phyloP scores from a whole-genome alignment of 305 asterid species.

The Nicotiana rustica region DNA sequence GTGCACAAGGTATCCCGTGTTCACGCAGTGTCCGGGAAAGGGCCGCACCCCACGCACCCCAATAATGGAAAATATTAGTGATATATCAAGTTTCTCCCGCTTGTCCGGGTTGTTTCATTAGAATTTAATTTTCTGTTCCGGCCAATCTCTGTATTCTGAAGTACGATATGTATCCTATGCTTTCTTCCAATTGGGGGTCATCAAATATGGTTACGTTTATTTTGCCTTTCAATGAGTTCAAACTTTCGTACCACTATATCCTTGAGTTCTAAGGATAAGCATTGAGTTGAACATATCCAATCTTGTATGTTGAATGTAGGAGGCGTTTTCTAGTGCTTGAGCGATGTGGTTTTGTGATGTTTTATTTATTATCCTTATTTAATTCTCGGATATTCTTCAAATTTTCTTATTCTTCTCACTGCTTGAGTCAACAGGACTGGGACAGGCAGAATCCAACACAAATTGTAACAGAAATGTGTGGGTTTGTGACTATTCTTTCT shows the following conservation, averaged over 20 bases:
- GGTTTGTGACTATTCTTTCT: constrained; percentile 90
- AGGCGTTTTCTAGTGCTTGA: constrained; percentile 17
- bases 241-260: too few relatives aligned
- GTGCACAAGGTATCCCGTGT: too few relatives aligned
- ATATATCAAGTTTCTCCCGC: background rate
- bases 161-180: background rate
- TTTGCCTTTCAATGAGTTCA: too few relatives aligned
- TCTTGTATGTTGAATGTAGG: background rate
- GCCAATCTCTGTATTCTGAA: background rate
- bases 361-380: background rate
- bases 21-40: too few relatives aligned
- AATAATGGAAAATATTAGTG: background rate
- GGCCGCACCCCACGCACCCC: too few relatives aligned
- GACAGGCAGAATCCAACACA: constrained; percentile 95
- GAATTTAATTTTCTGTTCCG: background rate
- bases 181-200: background rate
- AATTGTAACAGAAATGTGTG: constrained; percentile 94
- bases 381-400: constrained; percentile 16
- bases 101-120: background rate
- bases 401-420: background rate
- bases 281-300: constrained; percentile 1
- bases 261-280: background rate
- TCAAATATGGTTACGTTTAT: background rate
- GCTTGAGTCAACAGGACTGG: constrained; percentile 75
- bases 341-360: background rate